These are phyloP conservation scores for Raphanus raphanistrum DNA, from an alignment of 345 rosid species.

Conservation along the genomic window DNA sequence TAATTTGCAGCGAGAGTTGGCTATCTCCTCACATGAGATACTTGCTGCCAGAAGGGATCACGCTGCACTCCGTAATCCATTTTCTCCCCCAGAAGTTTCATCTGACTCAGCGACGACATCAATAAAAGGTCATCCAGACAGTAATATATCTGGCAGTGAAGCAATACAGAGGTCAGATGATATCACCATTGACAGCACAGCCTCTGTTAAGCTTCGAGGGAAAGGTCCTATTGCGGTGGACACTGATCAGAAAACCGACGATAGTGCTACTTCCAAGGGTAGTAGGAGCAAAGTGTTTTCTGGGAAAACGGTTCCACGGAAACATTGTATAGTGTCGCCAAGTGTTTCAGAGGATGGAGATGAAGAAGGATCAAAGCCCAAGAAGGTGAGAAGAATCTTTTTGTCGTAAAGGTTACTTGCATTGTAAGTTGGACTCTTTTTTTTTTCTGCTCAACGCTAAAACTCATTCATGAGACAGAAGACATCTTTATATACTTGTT, in stretches of 20 bases:
- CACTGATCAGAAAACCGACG: neutral
- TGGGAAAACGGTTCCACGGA: neutral
- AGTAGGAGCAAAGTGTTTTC: neutral
- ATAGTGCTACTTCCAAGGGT: neutral
- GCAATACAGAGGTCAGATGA: slow-evolving; percentile 85
- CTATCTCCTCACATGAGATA: slow-evolving; percentile 69
- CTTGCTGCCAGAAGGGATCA: slow-evolving; percentile 76
- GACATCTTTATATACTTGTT: neutral
- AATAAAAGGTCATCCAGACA: slow-evolving; percentile 59
- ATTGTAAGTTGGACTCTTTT: neutral
- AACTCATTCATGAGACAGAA: neutral
- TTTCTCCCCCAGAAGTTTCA: slow-evolving; percentile 60
- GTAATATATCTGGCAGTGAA: slow-evolving; percentile 69
- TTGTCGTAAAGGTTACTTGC: neutral
- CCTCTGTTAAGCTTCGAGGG: slow-evolving; percentile 56
- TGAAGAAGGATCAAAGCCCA: neutral
- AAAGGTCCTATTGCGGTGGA: slow-evolving; percentile 46
- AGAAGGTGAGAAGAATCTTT: neutral
- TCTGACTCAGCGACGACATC: slow-evolving; percentile 98
- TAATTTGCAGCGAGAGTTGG: slow-evolving; percentile 79
- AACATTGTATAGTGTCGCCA: neutral
- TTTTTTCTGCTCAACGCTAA: neutral
- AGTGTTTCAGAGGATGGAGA: neutral
- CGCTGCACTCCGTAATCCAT: slow-evolving; percentile 52
- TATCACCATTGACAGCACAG: slow-evolving; percentile 75